Evolutionary conservation across 2,329 filamentous ascomycete genomes (phyloP), one percentile per base, ranked within the genome.

Genomic region (Colletotrichum lini): DNA sequence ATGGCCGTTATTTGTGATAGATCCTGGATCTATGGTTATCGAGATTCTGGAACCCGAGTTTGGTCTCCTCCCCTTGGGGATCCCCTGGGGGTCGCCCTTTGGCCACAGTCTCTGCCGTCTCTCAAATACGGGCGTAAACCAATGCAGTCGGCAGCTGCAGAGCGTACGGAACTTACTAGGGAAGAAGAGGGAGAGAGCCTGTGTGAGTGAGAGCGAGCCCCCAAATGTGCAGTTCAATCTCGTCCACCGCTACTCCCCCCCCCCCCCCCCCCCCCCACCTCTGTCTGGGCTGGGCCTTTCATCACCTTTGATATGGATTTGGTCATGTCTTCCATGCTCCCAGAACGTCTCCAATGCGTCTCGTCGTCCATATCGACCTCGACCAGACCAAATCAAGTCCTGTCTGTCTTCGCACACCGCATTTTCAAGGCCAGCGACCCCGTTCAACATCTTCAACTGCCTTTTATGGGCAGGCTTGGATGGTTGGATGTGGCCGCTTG

Each of bases 1-100:
- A 66, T 66, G 62, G 49, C 67, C 42, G 21, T 21, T 38, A 12
- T 67, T 66, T 67, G 63, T 67, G 57, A 67, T 18, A 67, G 44
- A 67, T 61, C 54, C 57, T 52, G 50, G 50, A 71, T 62, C 57
- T 61, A 21, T 67, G 42, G n/a, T 67, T 57, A 67, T 67, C 57
- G 57, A 62, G 57, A 67, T 67, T 52, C n/a, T 38, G 38, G 42
- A n/a, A 21, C 26, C 30, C 26, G 23, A 4, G 15, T 23, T 50
- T 65, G 30, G 21, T 18, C 15, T 12, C 10, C 30, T 50, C 23
- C 38, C 26, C 35, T n/a, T 18, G 9, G 8, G 30, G 30, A 35
- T 2, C 8, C 30, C 8, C 0, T 8, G 30, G 30, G 30, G 30
- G 30, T 35, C 30, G 30, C 8, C 30, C 30, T 35, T 35, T 35